A percentile compares a stretch with the other conserved stretches of the same genome.
phyloP scores from a whole-genome alignment of 768 basidiomycete genomes.

The Basidioascus undulatus region DNA sequence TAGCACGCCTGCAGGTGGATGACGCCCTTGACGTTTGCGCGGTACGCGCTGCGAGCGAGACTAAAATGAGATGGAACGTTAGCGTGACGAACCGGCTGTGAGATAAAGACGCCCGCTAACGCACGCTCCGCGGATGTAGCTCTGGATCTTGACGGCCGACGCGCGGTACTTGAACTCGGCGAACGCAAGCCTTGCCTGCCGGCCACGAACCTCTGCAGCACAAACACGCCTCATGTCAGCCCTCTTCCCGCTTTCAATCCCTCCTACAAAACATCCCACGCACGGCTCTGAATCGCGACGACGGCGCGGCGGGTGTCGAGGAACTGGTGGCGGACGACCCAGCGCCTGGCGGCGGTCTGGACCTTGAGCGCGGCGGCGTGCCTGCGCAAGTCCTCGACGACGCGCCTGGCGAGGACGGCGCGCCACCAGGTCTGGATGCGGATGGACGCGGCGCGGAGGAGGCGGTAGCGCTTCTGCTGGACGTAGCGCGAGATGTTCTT shows the following conservation, averaged over 20 bases:
- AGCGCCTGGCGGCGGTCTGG: conserved; percentile 47
- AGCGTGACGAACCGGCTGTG: not conserved
- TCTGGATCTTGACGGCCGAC: conserved; percentile 54
- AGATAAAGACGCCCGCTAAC: conserved; percentile 16
- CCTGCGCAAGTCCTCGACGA: conserved; percentile 44
- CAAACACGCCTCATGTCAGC: too few relatives aligned
- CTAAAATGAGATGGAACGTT: not conserved
- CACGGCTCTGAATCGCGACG: conserved; percentile 60
- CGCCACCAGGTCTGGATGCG: conserved; percentile 88
- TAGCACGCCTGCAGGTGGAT: conserved; percentile 76
- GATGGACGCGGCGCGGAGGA: conserved; percentile 46
- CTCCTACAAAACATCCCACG: conserved; percentile 19
- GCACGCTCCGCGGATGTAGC: conserved; percentile 68
- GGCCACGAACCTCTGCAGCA: conserved; percentile 43
- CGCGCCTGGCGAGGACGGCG: conserved; percentile 46
- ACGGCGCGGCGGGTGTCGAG: conserved; percentile 35
- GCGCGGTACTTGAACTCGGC: conserved; percentile 29
- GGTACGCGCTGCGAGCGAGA: conserved; percentile 36
- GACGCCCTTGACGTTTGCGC: conserved; percentile 40
- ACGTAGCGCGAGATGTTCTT: conserved; percentile 83
- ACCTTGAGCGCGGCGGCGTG: conserved; percentile 51
- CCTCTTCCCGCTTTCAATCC: too few relatives aligned
- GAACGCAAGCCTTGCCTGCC: conserved; percentile 38
- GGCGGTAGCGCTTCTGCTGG: conserved; percentile 54
- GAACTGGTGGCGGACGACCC: conserved; percentile 47